phyloP scores from a whole-genome alignment of 2,329 filamentous ascomycete genomes.

The Alternaria alternata region DNA sequence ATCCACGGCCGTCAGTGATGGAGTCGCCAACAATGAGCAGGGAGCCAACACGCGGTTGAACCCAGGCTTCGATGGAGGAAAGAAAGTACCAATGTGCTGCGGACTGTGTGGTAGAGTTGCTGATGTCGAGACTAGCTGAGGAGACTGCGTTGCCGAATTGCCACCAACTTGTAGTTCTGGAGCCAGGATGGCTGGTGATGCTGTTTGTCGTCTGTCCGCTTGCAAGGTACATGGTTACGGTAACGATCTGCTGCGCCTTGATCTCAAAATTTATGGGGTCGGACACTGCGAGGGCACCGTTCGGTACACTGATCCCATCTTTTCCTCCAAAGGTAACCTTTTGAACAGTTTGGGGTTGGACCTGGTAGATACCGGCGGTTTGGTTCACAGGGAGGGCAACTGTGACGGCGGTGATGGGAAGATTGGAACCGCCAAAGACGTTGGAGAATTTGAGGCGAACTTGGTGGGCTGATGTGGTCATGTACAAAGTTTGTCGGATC shows the following conservation, averaged over 20 bases:
- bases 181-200: conserved; percentile 72
- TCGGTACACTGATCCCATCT: conserved; percentile 60
- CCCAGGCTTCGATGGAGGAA: conserved; percentile 64
- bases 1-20: conserved; percentile 71
- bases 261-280: conserved; percentile 67
- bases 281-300: conserved; percentile 66
- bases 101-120: conserved; percentile 45
- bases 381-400: conserved; percentile 65
- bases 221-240: conserved; percentile 66
- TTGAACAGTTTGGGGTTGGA: conserved; percentile 62
- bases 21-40: conserved; percentile 69
- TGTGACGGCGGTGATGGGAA: conserved; percentile 67
- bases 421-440: conserved; percentile 67
- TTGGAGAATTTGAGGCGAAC: conserved; percentile 72
- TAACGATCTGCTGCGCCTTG: conserved; percentile 61
- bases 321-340: conserved; percentile 67
- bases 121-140: conserved; percentile 57
- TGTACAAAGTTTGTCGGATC: conserved; percentile 70
- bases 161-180: conserved; percentile 69
- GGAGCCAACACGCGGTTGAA: conserved; percentile 54
- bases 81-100: conserved; percentile 65
- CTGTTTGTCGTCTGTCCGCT: conserved; percentile 63
- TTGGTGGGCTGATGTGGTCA: conserved; percentile 64
- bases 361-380: conserved; percentile 61
- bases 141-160: conserved; percentile 65